A percentile compares a stretch with the other conserved stretches of the same genome.
Conservation (phyloP, 176 grass and related monocot species). For the Musa troglodytarum region DNA sequence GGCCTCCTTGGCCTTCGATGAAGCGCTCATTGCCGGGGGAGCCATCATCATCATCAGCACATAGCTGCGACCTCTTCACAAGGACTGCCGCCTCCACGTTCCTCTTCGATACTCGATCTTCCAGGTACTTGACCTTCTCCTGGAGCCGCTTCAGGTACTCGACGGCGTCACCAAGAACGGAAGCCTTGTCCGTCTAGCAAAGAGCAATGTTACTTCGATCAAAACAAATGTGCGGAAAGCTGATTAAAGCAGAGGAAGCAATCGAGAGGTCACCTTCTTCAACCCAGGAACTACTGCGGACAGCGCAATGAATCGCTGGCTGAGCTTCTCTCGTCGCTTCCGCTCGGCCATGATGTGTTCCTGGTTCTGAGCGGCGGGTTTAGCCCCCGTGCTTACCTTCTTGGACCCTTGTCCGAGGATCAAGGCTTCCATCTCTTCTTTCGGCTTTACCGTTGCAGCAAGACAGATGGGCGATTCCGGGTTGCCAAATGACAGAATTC, state of each 20-base stretch:
- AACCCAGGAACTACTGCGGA: constrained; percentile 87
- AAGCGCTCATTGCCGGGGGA: constrained; percentile 56
- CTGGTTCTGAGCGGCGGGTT: constrained; percentile 7
- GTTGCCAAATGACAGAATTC: constrained; percentile 20
- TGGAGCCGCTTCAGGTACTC: constrained; percentile 90
- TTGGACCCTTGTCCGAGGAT: background rate
- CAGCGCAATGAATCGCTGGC: constrained; percentile 90
- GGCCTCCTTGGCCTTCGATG: constrained; percentile 19
- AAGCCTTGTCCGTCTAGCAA: constrained; percentile 86
- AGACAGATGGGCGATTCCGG: background rate
- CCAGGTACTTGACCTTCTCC: constrained; percentile 63
- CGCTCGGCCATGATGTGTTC: constrained; percentile 92
- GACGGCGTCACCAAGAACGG: constrained; percentile 95
- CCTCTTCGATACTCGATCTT: constrained; percentile 46
- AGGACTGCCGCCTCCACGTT: constrained; percentile 77
- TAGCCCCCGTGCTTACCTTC: background rate
- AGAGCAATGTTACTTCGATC: too few species aligned
- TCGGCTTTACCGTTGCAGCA: constrained; percentile 11
- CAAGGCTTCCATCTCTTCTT: constrained; percentile 15
- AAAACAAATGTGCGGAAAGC: background rate
- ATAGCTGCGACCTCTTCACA: constrained; percentile 64
- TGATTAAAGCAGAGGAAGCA: background rate
- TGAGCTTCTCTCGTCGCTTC: constrained; percentile 89
- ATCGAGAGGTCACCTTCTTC: constrained; percentile 49
- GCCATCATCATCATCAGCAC: constrained; percentile 33